Conservation (phyloP, 768 basidiomycete species). For the Amanita rimosa region DNA sequence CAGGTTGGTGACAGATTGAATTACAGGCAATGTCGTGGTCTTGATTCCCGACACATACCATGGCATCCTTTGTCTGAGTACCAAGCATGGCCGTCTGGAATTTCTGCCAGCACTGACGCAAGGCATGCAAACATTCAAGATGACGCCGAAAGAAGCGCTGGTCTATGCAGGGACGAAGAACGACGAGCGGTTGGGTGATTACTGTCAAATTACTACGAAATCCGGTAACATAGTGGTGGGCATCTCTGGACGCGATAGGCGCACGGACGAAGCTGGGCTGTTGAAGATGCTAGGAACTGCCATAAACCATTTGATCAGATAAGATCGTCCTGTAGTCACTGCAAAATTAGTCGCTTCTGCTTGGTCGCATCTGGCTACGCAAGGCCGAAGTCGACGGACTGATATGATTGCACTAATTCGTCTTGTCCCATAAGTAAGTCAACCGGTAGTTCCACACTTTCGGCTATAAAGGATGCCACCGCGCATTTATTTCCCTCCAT, state of each 20-base stretch:
- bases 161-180: constrained; percentile 18
- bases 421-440: constrained; percentile 4
- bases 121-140: constrained; percentile 21
- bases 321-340: not conserved
- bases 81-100: constrained; percentile 19
- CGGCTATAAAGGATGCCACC: not conserved
- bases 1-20: not conserved
- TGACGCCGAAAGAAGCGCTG: constrained; percentile 24
- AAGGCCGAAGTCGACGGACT: constrained; percentile 4
- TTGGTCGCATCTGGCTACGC: not conserved
- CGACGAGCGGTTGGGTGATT: constrained; percentile 16
- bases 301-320: not conserved
- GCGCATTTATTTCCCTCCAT: constrained; percentile 3
- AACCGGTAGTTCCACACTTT: not conserved
- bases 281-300: constrained; percentile 25
- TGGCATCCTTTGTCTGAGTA: constrained; percentile 24
- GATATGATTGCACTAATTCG: not conserved
- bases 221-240: constrained; percentile 32
- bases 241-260: constrained; percentile 28
- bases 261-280: constrained; percentile 20
- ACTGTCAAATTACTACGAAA: constrained; percentile 25
- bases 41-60: constrained; percentile 24
- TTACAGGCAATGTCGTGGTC: constrained; percentile 23
- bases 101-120: constrained; percentile 23
- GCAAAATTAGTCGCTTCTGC: not conserved